Evolutionary conservation across 2,329 filamentous ascomycete species (phyloP).

Genomic region (Paecilomyces niveus): DNA sequence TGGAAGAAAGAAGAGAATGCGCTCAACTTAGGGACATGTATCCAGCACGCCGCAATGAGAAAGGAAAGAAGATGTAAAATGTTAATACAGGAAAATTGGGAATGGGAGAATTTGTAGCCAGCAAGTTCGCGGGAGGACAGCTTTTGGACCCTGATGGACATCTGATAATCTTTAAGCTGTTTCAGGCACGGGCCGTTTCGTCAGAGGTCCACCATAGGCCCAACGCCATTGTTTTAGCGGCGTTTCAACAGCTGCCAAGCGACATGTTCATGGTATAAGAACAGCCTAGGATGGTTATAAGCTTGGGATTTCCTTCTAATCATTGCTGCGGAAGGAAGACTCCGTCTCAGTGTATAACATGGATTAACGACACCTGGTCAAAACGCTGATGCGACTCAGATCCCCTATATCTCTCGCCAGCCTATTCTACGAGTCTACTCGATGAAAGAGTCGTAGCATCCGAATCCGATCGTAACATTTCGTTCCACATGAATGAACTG

Average conservation of each 20-base stretch:
- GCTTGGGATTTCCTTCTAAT: too few species aligned
- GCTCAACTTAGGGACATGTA: background rate
- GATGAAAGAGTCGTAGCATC: background rate
- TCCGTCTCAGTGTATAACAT: background rate
- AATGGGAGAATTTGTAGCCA: background rate
- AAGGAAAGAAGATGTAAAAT: background rate
- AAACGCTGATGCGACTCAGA: background rate
- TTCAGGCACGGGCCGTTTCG: background rate
- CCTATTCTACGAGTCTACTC: background rate
- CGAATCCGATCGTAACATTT: conserved; percentile 7
- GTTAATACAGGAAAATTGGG: background rate
- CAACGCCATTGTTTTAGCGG: background rate
- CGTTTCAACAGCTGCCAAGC: background rate
- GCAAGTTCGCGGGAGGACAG: background rate
- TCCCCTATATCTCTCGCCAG: background rate
- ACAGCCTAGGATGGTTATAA: too few species aligned
- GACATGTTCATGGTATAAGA: too few species aligned
- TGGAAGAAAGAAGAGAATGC: background rate
- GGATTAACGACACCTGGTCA: background rate
- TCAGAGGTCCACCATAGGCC: background rate
- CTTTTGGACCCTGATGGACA: background rate
- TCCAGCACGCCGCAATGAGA: background rate
- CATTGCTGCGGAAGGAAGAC: too few species aligned
- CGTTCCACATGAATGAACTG: conserved; percentile 4
- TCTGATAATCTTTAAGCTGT: background rate